Evolutionary conservation across 331 rosid species (phyloP).

Genomic region (Dryas integrifolia): DNA sequence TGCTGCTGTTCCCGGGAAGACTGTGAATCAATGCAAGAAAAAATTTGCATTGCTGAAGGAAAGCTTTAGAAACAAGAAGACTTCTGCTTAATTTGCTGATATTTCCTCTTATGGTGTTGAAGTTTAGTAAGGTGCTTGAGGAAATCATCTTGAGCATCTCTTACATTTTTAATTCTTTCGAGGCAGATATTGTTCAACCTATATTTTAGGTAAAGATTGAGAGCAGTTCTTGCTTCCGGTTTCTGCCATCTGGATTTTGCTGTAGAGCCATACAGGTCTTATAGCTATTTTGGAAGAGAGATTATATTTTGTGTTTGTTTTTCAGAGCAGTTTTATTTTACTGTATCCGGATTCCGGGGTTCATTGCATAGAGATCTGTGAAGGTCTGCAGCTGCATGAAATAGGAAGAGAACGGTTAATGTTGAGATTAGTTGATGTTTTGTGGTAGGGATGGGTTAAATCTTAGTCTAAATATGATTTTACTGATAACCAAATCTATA

Average conservation of each 20-base stretch:
- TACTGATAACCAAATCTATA: conserved; percentile 3
- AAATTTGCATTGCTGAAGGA: conserved; percentile 77
- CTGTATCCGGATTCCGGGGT: conserved; percentile 19
- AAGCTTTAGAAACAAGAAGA: conserved; percentile 86
- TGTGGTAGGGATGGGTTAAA: background rate
- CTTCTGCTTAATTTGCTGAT: conserved; percentile 34
- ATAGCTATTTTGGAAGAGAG: conserved; percentile 36
- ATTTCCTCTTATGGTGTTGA: background rate
- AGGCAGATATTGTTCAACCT: conserved; percentile 19
- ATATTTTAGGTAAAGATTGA: background rate
- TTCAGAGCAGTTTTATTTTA: conserved; percentile 14
- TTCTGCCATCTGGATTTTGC: conserved; percentile 29
- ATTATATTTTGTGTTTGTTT: conserved; percentile 21
- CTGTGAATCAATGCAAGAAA: conserved; percentile 88
- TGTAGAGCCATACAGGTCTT: conserved; percentile 33
- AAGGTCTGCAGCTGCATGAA: conserved; percentile 14
- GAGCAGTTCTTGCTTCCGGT: conserved; percentile 19
- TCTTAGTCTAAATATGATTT: background rate
- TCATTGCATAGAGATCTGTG: conserved; percentile 22
- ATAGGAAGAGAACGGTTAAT: conserved; percentile 15
- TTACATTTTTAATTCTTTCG: conserved; percentile 24
- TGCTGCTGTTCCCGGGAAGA: conserved; percentile 91
- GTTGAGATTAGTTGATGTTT: background rate
- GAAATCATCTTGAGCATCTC: conserved; percentile 6
- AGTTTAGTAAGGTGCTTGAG: conserved; percentile 18